A percentile compares a stretch with the other conserved stretches of the same genome.
phyloP scores from a whole-genome alignment of 176 grass and related monocot species.

The Sorghum bicolor region DNA sequence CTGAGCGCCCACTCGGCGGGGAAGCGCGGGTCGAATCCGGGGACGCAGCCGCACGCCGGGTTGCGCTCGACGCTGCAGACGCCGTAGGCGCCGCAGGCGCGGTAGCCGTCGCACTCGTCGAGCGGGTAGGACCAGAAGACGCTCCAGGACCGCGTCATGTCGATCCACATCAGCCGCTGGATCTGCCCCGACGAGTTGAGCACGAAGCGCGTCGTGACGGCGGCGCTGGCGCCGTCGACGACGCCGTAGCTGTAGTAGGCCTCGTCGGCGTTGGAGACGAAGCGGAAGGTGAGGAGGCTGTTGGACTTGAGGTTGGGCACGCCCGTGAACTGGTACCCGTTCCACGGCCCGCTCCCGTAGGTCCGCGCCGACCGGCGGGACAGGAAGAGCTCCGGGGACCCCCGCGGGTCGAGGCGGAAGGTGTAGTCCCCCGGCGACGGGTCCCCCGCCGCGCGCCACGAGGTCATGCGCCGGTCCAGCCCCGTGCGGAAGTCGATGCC shows the following conservation, averaged over 20 bases:
- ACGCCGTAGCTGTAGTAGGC: slow-evolving; percentile 39
- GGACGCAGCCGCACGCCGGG: slow-evolving; percentile 41
- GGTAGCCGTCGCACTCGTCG: slow-evolving; percentile 57
- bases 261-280: slow-evolving; percentile 26
- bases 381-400: slow-evolving; percentile 43
- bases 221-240: not conserved
- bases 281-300: slow-evolving; percentile 34
- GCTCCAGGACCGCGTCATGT: slow-evolving; percentile 35
- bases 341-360: slow-evolving; percentile 56
- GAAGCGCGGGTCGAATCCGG: slow-evolving; percentile 42
- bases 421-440: slow-evolving; percentile 38
- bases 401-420: slow-evolving; percentile 35
- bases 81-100: slow-evolving; percentile 45
- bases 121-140: slow-evolving; percentile 48
- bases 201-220: slow-evolving; percentile 44
- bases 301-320: slow-evolving; percentile 37
- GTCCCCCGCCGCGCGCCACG: slow-evolving; percentile 40
- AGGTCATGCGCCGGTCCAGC: slow-evolving; percentile 25
- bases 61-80: slow-evolving; percentile 39
- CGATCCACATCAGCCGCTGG: slow-evolving; percentile 44
- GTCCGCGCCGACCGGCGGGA: not conserved
- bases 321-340: slow-evolving; percentile 45
- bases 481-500: slow-evolving; percentile 35
- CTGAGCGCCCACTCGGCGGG: slow-evolving; percentile 41
- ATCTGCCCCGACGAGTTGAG: slow-evolving; percentile 31